Conservation (phyloP, 441 rosid species). For the Erodium texanum region DNA sequence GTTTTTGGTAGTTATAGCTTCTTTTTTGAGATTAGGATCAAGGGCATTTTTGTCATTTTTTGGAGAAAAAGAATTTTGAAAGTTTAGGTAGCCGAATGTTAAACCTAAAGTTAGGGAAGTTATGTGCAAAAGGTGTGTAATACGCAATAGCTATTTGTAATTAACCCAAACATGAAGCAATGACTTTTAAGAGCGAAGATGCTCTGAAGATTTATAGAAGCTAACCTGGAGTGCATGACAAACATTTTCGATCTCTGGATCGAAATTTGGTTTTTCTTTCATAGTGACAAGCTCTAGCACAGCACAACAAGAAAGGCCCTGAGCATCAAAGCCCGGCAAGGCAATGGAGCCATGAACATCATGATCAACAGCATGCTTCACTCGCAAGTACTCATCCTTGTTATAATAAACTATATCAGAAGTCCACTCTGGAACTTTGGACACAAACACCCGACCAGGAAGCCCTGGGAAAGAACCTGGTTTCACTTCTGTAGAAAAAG, state of each 20-base stretch:
- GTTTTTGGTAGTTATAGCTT: too few relatives aligned
- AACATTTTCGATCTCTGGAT: slow-evolving; percentile 63
- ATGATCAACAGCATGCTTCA: slow-evolving; percentile 52
- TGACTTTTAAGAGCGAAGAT: too few relatives aligned
- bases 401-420: slow-evolving; percentile 62
- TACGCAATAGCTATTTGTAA: too few relatives aligned
- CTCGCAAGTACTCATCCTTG: slow-evolving; percentile 51
- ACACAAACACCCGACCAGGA: slow-evolving; percentile 80
- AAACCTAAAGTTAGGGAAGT: too few relatives aligned
- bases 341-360: slow-evolving; percentile 73
- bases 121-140: too few relatives aligned
- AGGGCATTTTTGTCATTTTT: too few relatives aligned
- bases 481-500: slow-evolving; percentile 59
- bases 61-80: too few relatives aligned
- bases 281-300: slow-evolving; percentile 80
- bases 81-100: too few relatives aligned
- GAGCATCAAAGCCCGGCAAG: slow-evolving; percentile 51
- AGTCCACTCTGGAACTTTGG: slow-evolving; percentile 90
- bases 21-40: too few relatives aligned
- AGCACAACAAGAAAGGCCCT: slow-evolving; percentile 50
- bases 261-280: slow-evolving; percentile 70
- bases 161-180: too few relatives aligned
- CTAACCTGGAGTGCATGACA: slow-evolving; percentile 67
- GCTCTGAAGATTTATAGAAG: too few relatives aligned
- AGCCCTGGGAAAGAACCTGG: slow-evolving; percentile 56